Evolutionary conservation across 768 basidiomycete species (phyloP).

Genomic region (Termitomyces sp.): DNA sequence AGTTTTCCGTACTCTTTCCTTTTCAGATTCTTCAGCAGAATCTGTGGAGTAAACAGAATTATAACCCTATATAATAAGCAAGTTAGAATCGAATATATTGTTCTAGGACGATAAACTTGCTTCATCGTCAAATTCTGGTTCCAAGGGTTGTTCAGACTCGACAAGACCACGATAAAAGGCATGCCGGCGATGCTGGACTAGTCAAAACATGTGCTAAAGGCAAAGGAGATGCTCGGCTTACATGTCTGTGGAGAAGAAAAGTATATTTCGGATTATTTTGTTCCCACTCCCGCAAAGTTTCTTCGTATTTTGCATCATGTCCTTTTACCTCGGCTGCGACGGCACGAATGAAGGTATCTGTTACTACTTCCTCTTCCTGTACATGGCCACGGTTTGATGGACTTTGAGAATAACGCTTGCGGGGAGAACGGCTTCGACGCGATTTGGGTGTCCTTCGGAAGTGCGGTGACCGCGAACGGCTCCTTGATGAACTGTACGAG

Average conservation of each 20-base stretch:
- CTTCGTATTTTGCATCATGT: constrained; percentile 74
- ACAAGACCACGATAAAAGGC: constrained; percentile 68
- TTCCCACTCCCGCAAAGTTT: constrained; percentile 70
- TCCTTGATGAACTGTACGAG: constrained; percentile 47
- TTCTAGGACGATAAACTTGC: constrained; percentile 26
- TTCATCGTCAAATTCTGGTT: constrained; percentile 81
- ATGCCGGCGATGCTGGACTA: constrained; percentile 60
- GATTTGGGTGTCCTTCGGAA: constrained; percentile 26
- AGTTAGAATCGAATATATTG: constrained; percentile 2
- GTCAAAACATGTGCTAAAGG: constrained; percentile 3
- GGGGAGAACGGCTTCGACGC: constrained; percentile 43
- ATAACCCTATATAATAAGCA: constrained; percentile 52
- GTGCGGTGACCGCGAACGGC: constrained; percentile 39
- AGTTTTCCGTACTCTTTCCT: constrained; percentile 74
- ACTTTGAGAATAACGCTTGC: constrained; percentile 46
- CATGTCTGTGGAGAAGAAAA: constrained; percentile 62
- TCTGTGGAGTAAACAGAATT: constrained; percentile 89
- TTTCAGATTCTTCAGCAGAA: constrained; percentile 90
- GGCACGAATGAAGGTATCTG: constrained; percentile 80
- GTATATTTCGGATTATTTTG: constrained; percentile 76
- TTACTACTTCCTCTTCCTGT: constrained; percentile 66
- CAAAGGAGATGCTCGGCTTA: constrained; percentile 25
- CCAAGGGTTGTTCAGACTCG: constrained; percentile 46
- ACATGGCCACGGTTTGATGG: constrained; percentile 36
- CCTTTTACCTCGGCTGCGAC: constrained; percentile 84